Conservation (phyloP, 805 yeast genomes). For the Monosporozyma solicola region DNA sequence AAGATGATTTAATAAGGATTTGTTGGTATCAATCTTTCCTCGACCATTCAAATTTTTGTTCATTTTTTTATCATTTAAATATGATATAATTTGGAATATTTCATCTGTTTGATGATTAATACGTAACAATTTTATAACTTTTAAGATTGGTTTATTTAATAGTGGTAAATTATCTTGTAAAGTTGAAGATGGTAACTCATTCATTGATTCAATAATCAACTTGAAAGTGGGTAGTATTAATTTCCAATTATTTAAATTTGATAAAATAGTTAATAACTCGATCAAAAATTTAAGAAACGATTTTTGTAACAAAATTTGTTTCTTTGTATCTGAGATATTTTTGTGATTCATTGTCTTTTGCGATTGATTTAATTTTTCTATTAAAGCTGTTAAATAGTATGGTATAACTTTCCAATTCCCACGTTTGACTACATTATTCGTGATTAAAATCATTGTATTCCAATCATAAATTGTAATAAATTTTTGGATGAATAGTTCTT, state of each 20-base stretch:
- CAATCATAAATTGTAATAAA: conserved; percentile 19
- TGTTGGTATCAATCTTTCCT: neutral
- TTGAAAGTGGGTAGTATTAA: conserved; percentile 17
- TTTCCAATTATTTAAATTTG: conserved; percentile 13
- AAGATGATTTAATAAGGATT: neutral
- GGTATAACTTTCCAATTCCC: conserved; percentile 15
- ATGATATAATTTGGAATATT: conserved; percentile 15
- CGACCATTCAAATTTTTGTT: neutral
- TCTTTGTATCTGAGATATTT: neutral
- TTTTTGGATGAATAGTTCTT: conserved; percentile 8
- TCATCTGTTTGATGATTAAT: conserved; percentile 19
- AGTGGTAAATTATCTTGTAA: neutral
- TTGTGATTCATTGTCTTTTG: neutral
- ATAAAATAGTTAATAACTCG: conserved; percentile 14
- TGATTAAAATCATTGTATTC: conserved; percentile 12
- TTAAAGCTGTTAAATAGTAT: conserved; percentile 16
- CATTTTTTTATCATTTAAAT: conserved; percentile 7
- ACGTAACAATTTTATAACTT: conserved; percentile 8
- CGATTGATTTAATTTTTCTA: conserved; percentile 10
- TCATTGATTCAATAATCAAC: conserved; percentile 6
- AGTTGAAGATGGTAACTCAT: neutral
- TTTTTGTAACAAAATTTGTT: neutral
- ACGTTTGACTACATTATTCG: conserved; percentile 9
- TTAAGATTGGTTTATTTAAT: conserved; percentile 6
- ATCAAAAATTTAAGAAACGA: conserved; percentile 16